Evolutionary conservation across 306 rosid genomes (phyloP), one percentile per base, ranked within the genome.

Genomic region (Lablab purpureus): DNA sequence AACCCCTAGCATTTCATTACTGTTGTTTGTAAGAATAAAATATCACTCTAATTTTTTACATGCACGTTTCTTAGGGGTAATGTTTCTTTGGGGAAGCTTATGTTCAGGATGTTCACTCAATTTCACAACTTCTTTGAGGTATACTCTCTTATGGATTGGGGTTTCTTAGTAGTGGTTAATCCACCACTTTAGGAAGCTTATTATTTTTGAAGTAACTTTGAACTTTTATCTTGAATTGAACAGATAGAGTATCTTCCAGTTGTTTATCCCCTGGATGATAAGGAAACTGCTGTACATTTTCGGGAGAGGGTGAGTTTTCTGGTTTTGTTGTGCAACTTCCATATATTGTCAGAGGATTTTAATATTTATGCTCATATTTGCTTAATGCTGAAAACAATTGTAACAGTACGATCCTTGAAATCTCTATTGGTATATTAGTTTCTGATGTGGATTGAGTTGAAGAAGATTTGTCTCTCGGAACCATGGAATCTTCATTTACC

Each of bases 181-280:
- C 50, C 37, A 2, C 60, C 54, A 0, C 2, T 2, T 85, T 43
- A 25, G 49, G 67, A 65, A 71, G 67, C 58, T 54, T 37, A 47
- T 78, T 59, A 19, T 71, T 70, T 66, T 40, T 43, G 25, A 60
- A 73, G 69, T 81, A 59, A 62, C 65, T 80, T 25, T 40, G 46
- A 56, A 27, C 49, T 51, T 76, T 58, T 67, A 32, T 78, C 55
- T 74, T 88, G 73, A 56, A 69, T 75, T 80, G 71, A 78, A 63
- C 96, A 96, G 99, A 96, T 96, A 43, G 99, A 96, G 76, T 96
- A 96, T 84, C 98, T 96, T 87, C 97, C 99, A 40, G 85, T 93
- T 78, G 77, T 96, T 78, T 85, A 89, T 76, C 91, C 98, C 5
- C 83, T 81, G 58, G 80, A 82, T 80, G 87, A 89, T 73, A 87